These are phyloP conservation scores for Rhododendron molle DNA, from an alignment of 148 eudicot genomes.

Conservation along the genomic window DNA sequence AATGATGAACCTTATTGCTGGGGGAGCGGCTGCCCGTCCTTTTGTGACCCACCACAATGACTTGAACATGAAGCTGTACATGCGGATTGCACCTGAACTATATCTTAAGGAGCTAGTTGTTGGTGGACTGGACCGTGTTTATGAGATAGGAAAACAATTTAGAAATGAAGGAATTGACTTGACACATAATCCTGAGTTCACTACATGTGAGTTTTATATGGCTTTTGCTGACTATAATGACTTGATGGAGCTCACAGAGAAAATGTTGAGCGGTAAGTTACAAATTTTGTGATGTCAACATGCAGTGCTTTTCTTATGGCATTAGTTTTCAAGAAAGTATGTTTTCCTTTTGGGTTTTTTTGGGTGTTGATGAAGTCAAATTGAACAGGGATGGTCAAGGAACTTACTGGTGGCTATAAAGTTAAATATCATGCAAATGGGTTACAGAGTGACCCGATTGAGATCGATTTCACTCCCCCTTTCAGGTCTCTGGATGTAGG, in stretches of 20 bases:
- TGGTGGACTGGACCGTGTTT: slow-evolving; percentile 91
- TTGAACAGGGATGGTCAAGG: slow-evolving; percentile 80
- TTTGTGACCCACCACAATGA: slow-evolving; percentile 97
- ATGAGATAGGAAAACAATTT: slow-evolving; percentile 95
- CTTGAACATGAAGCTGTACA: slow-evolving; percentile 75
- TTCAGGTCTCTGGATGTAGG: slow-evolving; percentile 55
- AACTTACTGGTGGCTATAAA: slow-evolving; percentile 81
- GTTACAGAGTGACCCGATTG: slow-evolving; percentile 68
- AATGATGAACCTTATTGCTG: slow-evolving; percentile 97
- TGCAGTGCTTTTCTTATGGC: not conserved
- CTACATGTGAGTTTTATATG: slow-evolving; percentile 96
- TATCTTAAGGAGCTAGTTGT: slow-evolving; percentile 91
- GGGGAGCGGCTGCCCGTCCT: slow-evolving; percentile 98
- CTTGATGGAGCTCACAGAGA: slow-evolving; percentile 82
- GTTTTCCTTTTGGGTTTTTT: not conserved
- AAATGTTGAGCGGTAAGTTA: slow-evolving; percentile 76
- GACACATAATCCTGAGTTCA: slow-evolving; percentile 97
- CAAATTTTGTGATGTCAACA: not conserved
- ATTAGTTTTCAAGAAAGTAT: not conserved
- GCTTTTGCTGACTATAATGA: slow-evolving; percentile 98
- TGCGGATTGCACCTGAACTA: slow-evolving; percentile 97
- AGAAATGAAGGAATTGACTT: slow-evolving; percentile 96
- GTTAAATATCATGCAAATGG: slow-evolving; percentile 90
- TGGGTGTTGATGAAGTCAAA: slow-evolving; percentile 5
- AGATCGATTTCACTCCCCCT: slow-evolving; percentile 96